These are phyloP conservation scores for Tricholomella constricta DNA, from an alignment of 768 basidiomycete species.

Conservation along the genomic window DNA sequence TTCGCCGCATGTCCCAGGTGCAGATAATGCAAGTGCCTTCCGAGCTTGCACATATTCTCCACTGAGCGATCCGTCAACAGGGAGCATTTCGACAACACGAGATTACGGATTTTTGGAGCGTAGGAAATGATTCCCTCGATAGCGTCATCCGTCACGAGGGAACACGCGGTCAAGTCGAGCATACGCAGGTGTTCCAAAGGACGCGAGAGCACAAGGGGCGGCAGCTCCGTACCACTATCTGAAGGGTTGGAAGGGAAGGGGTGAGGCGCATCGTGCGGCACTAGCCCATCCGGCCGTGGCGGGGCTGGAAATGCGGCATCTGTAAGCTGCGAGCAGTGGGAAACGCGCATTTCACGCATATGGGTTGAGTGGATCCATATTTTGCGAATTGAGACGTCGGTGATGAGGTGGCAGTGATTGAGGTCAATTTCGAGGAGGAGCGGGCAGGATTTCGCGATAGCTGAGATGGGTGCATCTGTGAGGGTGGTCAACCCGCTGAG, in stretches of 20 bases:
- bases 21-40: conserved; percentile 92
- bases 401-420: conserved; percentile 76
- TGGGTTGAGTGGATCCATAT: conserved; percentile 79
- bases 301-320: conserved; percentile 86
- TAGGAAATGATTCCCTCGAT: conserved; percentile 81
- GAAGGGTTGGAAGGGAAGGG: conserved; percentile 41
- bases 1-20: conserved; percentile 91
- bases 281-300: conserved; percentile 39
- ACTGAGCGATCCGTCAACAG: conserved; percentile 81
- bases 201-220: conserved; percentile 65
- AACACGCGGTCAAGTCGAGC: conserved; percentile 89
- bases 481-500: conserved; percentile 74
- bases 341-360: conserved; percentile 90
- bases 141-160: conserved; percentile 77
- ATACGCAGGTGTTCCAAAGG: conserved; percentile 86
- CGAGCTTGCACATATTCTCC: conserved; percentile 81
- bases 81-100: conserved; percentile 85
- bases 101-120: conserved; percentile 81
- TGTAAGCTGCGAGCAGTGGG: conserved; percentile 75
- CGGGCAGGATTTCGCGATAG: conserved; percentile 77
- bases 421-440: conserved; percentile 94
- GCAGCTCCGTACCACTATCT: conserved; percentile 46
- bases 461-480: conserved; percentile 75
- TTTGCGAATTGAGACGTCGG: conserved; percentile 76
- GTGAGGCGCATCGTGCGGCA: conserved; percentile 37